A percentile compares a stretch with the other conserved stretches of the same genome.
These are phyloP conservation scores for Ustilago shanxiensis DNA, from an alignment of 1,284 basidiomycete species.

Conservation along the genomic window DNA sequence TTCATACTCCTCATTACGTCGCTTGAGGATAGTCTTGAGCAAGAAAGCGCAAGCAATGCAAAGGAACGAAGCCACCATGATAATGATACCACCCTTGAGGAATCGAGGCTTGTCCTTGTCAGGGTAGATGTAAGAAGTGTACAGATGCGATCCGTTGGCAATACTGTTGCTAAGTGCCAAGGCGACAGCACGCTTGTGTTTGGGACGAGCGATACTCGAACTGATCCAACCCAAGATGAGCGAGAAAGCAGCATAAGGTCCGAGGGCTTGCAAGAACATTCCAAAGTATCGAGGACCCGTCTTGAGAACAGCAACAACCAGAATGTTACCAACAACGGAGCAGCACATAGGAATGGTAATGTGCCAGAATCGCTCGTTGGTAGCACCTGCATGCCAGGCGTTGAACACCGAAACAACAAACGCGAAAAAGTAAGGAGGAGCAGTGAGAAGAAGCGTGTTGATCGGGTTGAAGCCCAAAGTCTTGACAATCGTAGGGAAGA, in stretches of 20 bases:
- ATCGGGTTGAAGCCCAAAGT: neutral
- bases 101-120: neutral
- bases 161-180: neutral
- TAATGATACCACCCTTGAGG: neutral
- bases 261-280: neutral
- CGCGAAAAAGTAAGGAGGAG: neutral
- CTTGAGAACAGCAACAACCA: neutral
- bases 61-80: neutral
- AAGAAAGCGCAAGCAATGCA: constrained; percentile 1
- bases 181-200: neutral
- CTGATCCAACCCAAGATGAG: neutral
- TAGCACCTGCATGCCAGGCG: neutral
- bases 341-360: neutral
- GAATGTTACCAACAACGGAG: neutral
- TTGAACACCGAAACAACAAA: neutral
- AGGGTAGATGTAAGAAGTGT: neutral
- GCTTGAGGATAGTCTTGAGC: neutral
- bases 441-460: neutral
- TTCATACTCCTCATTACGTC: neutral
- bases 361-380: constrained; percentile 1
- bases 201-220: neutral
- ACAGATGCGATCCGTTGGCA: neutral
- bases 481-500: neutral
- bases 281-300: neutral
- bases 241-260: neutral